Percentiles rank a stretch among this genome's conserved stretches.
Conservation (phyloP, 2,329 filamentous ascomycete species). For the Albifimbria verrucaria region DNA sequence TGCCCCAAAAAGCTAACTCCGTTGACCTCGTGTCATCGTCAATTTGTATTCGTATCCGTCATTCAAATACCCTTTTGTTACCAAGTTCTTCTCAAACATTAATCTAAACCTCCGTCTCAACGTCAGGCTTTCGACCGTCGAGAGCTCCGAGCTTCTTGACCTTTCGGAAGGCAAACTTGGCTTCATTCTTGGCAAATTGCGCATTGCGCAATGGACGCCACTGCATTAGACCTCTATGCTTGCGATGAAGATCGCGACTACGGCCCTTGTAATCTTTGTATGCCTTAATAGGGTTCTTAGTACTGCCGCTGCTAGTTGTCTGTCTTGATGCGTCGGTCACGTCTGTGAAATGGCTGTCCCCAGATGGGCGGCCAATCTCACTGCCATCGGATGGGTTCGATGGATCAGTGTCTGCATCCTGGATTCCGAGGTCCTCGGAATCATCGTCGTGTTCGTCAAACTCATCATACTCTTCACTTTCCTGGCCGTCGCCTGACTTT, state of each 20-base stretch:
- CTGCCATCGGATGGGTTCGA: slow-evolving; percentile 23
- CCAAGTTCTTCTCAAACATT: background rate
- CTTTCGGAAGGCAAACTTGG: slow-evolving; percentile 72
- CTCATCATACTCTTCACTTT: slow-evolving; percentile 37
- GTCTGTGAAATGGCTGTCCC: slow-evolving; percentile 36
- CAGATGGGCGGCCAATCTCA: slow-evolving; percentile 28
- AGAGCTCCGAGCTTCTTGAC: slow-evolving; percentile 74
- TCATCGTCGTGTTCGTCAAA: slow-evolving; percentile 31
- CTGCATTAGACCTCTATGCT: slow-evolving; percentile 90
- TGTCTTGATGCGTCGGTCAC: slow-evolving; percentile 25
- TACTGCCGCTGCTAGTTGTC: slow-evolving; percentile 28
- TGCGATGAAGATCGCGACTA: slow-evolving; percentile 74
- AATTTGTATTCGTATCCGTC: background rate
- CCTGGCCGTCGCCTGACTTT: slow-evolving; percentile 19
- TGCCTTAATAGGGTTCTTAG: slow-evolving; percentile 53
- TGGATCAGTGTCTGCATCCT: slow-evolving; percentile 45
- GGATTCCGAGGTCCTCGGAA: slow-evolving; percentile 51
- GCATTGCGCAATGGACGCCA: slow-evolving; percentile 87
- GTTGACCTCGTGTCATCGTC: background rate
- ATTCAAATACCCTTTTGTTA: background rate
- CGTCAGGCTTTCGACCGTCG: slow-evolving; percentile 78
- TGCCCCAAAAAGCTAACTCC: no score
- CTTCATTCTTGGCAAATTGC: slow-evolving; percentile 84
- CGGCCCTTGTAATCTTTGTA: slow-evolving; percentile 63
- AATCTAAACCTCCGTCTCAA: slow-evolving; percentile 70